Evolutionary conservation across 2,329 filamentous ascomycete species (phyloP).

Genomic region (Alternaria longipes): DNA sequence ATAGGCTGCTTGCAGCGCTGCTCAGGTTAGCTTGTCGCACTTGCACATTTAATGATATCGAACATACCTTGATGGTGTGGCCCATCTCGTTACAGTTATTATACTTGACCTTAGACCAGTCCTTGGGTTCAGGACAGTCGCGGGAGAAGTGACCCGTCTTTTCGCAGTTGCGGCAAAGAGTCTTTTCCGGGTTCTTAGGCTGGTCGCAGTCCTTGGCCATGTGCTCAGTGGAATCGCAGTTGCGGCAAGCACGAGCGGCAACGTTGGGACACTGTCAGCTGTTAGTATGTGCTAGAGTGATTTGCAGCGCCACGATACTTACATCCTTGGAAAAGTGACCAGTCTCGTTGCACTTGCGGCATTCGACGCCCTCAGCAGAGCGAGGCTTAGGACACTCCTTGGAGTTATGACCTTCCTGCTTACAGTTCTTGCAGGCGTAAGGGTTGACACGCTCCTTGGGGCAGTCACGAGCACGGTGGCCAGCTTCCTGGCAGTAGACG

Average conservation of each 20-base stretch:
- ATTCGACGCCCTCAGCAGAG: slow-evolving; percentile 68
- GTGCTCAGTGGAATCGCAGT: slow-evolving; percentile 50
- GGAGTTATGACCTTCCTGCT: slow-evolving; percentile 54
- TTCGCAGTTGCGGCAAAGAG: slow-evolving; percentile 69
- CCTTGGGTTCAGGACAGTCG: slow-evolving; percentile 67
- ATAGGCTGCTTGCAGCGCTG: slow-evolving; percentile 46
- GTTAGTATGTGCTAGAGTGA: slow-evolving; percentile 22
- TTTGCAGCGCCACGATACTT: slow-evolving; percentile 10
- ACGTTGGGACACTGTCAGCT: slow-evolving; percentile 42
- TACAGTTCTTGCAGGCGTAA: slow-evolving; percentile 75
- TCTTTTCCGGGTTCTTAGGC: slow-evolving; percentile 51
- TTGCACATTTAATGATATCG: background rate
- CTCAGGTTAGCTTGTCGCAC: slow-evolving; percentile 18
- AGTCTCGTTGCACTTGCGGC: slow-evolving; percentile 69
- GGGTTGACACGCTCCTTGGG: slow-evolving; percentile 64
- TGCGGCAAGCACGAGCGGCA: slow-evolving; percentile 46
- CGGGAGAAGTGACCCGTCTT: slow-evolving; percentile 67
- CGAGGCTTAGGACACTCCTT: slow-evolving; percentile 56
- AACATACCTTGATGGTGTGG: slow-evolving; percentile 43
- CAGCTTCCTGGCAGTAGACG: slow-evolving; percentile 69
- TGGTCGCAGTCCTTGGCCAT: slow-evolving; percentile 50
- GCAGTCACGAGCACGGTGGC: slow-evolving; percentile 76
- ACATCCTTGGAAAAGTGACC: slow-evolving; percentile 51
- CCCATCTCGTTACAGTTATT: slow-evolving; percentile 57
- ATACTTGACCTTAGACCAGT: slow-evolving; percentile 59